phyloP scores from a whole-genome alignment of 2,329 filamentous ascomycete genomes.

The Arthroderma sp. region DNA sequence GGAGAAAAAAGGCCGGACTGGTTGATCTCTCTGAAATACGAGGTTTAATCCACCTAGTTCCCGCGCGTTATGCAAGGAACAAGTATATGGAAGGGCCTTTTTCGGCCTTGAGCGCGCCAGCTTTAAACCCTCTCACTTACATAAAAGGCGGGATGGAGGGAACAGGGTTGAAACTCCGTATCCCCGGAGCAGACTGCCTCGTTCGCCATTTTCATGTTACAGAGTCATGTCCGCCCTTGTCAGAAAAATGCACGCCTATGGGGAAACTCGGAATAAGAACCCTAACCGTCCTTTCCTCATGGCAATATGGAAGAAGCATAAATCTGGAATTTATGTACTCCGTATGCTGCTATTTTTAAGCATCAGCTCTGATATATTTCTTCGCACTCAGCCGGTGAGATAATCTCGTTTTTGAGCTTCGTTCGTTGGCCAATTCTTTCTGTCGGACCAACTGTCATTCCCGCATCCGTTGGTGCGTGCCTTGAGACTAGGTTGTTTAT shows the following conservation, averaged over 20 bases:
- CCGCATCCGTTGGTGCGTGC: background rate
- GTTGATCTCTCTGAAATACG: slow-evolving; percentile 3
- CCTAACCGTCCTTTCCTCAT: slow-evolving; percentile 1
- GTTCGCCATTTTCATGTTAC: background rate
- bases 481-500: slow-evolving; percentile 1
- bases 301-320: slow-evolving; percentile 3
- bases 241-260: background rate
- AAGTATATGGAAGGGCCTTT: background rate
- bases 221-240: background rate
- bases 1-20: background rate
- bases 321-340: background rate
- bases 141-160: background rate
- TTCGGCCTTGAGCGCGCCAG: background rate
- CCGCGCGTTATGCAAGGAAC: background rate
- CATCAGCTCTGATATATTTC: background rate
- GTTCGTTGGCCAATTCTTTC: background rate
- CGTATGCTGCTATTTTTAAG: slow-evolving; percentile 3
- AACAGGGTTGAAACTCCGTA: background rate
- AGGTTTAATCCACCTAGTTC: background rate
- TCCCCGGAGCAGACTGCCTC: background rate
- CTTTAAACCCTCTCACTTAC: background rate
- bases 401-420: background rate
- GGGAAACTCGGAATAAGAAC: slow-evolving; percentile 3
- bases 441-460: background rate
- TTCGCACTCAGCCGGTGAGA: background rate